Base-by-base conservation (phyloP, 768 basidiomycete genomes). In the Termitomyces sp. region DNA sequence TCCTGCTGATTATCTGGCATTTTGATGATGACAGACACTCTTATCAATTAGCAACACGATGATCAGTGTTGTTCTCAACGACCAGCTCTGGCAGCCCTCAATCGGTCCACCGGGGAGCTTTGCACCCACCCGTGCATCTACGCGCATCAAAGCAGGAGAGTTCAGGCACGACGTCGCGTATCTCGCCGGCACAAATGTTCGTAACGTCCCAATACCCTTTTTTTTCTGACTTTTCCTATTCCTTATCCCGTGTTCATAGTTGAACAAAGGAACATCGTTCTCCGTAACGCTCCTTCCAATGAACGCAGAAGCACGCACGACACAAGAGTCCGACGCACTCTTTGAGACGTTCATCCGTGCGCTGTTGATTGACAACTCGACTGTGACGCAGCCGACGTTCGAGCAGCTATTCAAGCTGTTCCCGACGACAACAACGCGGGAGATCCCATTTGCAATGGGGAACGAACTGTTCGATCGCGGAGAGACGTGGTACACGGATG, bases 401-500 rank as follows among this genome's bases (percentile, higher is more conserved):
- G 60, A 73, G 30, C 64, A 71, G 2, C 73, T 81, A 35, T 64
- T 75, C 33, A 40, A 54, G 0, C 57, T 79, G 9, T 86, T 74
- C 67, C 80, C 81, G 11, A 35, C 45, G 20, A 56, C 4, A 82
- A 83, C 2, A 77, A 77, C 79, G 76, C 11, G 18, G 43, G n/a
- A 38, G 5, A 32, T 49, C 1, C 74, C 77, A 0, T 85, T 83
- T 70, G 78, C 80, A 54, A 86, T 82, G 0, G 83, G 84, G 0
- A 82, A 86, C 63, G 79, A 78, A 8, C 70, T 86, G 5, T 86
- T 81, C 56, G 84, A 86, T 61, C 67, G 84, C 41, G 79, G 74
- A 0, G 78, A 69, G 49, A 72, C 83, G 0, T 86, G 80, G 79
- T 86, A 85, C 60, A 81, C 80, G 1, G 82, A 80, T 58, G 69